Evolutionary conservation across 331 rosid genomes (phyloP), one percentile per base, ranked within the genome.

Genomic region (Cucumis variabilis): DNA sequence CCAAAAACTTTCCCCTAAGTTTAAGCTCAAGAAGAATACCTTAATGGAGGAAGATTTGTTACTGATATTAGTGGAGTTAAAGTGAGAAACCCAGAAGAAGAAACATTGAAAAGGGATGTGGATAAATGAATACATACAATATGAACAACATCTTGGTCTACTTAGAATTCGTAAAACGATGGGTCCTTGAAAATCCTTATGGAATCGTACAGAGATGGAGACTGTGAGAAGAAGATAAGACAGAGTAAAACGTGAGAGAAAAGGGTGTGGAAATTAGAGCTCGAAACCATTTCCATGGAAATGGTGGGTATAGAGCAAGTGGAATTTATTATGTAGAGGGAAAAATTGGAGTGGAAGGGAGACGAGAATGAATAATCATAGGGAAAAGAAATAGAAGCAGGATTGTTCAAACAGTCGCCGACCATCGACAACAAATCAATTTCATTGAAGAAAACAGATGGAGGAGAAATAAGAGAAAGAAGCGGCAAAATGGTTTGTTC

Each of bases 41-140:
- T 76, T 79, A 0, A 92, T 14, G 13, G 71, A 6, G 69, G 89
- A 50, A 27, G 92, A 74, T 53, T 78, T 87, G 17, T 63, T 76
- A 6, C 9, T 30, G 83, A 30, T 46, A 37, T 82, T 90, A 63
- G 8, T 3, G 3, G 41, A 77, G 15, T 62, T 19, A 53, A 92
- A 91, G 65, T 92, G 15, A 17, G 46, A 66, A 87, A 89, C 4
- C 78, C 66, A 1, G 88, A 53, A 51, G 90, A 88, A 0, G 89
- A 90, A 79, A 94, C 95, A 13, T 88, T 78, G 89, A 94, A 96
- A 37, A 44, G 84, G 3, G 96, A 92, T 0, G 82, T 28, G 60
- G 93, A 80, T 14, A 92, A 88, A 65, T 94, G 98, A 46, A 96
- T 92, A 83, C 96, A 95, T 79, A 96, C 84, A 73, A 92, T 11